Evolutionary conservation across 2,329 filamentous ascomycete species (phyloP).

Genomic region (Pleomassaria siparia): DNA sequence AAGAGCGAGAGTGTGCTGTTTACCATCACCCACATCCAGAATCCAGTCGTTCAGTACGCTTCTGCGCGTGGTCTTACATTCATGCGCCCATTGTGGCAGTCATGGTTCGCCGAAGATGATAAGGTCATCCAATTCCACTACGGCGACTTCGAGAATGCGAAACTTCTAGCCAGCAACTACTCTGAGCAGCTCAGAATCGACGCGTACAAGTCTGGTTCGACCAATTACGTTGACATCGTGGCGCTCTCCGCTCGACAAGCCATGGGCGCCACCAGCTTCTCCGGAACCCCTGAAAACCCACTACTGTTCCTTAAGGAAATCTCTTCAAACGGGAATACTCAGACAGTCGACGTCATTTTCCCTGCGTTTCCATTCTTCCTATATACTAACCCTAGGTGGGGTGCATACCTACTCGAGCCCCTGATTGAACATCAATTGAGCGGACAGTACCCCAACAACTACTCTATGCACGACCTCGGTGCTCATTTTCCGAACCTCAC

Average conservation of each 20-base stretch:
- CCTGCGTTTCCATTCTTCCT: slow-evolving; percentile 84
- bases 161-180: slow-evolving; percentile 68
- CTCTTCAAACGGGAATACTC: slow-evolving; percentile 80
- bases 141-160: slow-evolving; percentile 67
- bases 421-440: slow-evolving; percentile 79
- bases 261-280: slow-evolving; percentile 74
- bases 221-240: slow-evolving; percentile 75
- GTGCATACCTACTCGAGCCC: slow-evolving; percentile 77
- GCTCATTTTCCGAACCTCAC: slow-evolving; percentile 75
- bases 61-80: slow-evolving; percentile 72
- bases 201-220: slow-evolving; percentile 71
- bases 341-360: slow-evolving; percentile 87
- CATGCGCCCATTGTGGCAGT: slow-evolving; percentile 80
- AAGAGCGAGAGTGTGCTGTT: slow-evolving; percentile 61
- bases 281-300: slow-evolving; percentile 69
- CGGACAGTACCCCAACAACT: slow-evolving; percentile 80
- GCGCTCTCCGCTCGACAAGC: slow-evolving; percentile 78
- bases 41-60: slow-evolving; percentile 78
- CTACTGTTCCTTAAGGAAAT: slow-evolving; percentile 85
- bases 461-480: slow-evolving; percentile 77
- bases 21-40: slow-evolving; percentile 74
- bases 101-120: slow-evolving; percentile 66
- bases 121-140: slow-evolving; percentile 76
- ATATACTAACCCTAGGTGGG: slow-evolving; percentile 80
- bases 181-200: slow-evolving; percentile 70